Conservation (phyloP, 495 filamentous ascomycete species). For the Lasiosphaeria miniovina region DNA sequence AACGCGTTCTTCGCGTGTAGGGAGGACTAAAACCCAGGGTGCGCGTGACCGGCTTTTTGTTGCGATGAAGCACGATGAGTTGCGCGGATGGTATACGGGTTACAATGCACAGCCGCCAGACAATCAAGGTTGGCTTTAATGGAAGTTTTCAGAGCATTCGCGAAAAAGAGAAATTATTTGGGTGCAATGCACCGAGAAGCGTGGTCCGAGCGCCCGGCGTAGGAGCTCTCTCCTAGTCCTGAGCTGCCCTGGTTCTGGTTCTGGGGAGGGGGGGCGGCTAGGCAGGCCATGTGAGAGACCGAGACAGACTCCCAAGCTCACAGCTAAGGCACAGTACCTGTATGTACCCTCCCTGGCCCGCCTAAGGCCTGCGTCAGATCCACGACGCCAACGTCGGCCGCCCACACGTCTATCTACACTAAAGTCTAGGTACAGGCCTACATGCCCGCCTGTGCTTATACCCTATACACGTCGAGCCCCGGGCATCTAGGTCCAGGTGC, state of each 20-base stretch:
- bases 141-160: conserved; percentile 27
- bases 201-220: conserved; percentile 30
- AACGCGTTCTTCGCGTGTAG: conserved; percentile 32
- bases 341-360: too few species aligned
- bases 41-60: conserved; percentile 16
- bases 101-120: conserved; percentile 28
- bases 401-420: too few species aligned
- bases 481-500: too few species aligned
- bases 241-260: background rate
- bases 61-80: conserved; percentile 26
- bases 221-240: background rate
- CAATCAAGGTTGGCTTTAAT: conserved; percentile 23
- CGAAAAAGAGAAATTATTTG: conserved; percentile 34
- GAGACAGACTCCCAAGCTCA: too few species aligned
- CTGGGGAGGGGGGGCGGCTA: background rate
- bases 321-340: too few species aligned
- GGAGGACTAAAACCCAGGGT: conserved; percentile 9
- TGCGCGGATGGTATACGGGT: conserved; percentile 17
- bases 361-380: too few species aligned
- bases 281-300: too few species aligned
- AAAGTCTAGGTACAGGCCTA: too few species aligned
- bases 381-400: too few species aligned
- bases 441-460: too few species aligned
- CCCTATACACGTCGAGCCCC: too few species aligned
- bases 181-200: conserved; percentile 16